These are phyloP conservation scores for Metschnikowia shivogae DNA, from an alignment of 805 yeast genomes.

Conservation along the genomic window DNA sequence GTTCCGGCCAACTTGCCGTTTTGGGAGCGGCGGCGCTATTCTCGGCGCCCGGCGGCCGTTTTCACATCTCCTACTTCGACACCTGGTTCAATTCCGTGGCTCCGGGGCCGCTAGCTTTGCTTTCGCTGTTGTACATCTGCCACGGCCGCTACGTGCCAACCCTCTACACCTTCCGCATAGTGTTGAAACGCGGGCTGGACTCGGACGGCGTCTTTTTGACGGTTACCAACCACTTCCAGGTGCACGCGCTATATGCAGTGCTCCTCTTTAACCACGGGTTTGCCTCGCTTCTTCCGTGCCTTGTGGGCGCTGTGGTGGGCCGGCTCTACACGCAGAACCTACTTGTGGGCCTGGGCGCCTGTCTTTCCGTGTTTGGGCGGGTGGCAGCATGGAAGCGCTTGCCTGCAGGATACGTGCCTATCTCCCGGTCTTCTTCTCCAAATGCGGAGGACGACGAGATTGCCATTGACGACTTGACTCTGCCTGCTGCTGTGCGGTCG, in stretches of 20 bases:
- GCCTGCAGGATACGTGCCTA: not conserved
- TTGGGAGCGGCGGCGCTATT: constrained; percentile 34
- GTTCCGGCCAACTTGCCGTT: constrained; percentile 37
- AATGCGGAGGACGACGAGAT: constrained; percentile 22
- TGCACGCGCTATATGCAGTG: constrained; percentile 34
- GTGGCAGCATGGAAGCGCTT: not conserved
- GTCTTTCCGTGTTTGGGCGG: not conserved
- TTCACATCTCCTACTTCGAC: constrained; percentile 16
- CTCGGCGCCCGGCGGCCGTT: constrained; percentile 4
- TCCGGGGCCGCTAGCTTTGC: constrained; percentile 39
- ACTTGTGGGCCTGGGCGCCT: constrained; percentile 37
- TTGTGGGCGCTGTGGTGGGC: constrained; percentile 43
- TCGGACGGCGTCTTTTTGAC: constrained; percentile 7
- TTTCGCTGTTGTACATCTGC: constrained; percentile 38
- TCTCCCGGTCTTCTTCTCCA: constrained; percentile 7
- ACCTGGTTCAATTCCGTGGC: constrained; percentile 32
- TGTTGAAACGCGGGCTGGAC: constrained; percentile 13
- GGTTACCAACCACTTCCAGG: constrained; percentile 36
- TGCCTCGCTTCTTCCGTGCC: constrained; percentile 33
- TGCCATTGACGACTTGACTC: constrained; percentile 18
- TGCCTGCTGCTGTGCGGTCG: constrained; percentile 26
- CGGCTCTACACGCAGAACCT: constrained; percentile 40
- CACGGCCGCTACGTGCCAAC: constrained; percentile 32
- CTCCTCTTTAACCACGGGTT: constrained; percentile 44
- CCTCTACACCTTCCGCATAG: constrained; percentile 33